Base-by-base conservation (phyloP, 176 grass and related monocot species). In the Carex kokanica region DNA sequence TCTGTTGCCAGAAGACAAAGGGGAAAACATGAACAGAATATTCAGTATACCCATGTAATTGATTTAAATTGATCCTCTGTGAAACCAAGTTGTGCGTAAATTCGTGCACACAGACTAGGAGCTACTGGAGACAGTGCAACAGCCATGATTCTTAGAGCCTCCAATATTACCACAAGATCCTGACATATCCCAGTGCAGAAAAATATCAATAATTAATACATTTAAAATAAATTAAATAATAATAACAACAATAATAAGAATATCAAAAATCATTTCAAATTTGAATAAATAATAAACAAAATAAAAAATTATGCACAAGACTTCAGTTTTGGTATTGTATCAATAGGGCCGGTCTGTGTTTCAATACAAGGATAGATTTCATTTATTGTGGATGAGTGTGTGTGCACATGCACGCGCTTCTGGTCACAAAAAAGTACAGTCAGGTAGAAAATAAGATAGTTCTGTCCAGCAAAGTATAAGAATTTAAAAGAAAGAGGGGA, bases 111-210 rank as follows among this genome's bases (percentile, higher is more conserved):
- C 73, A 98, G 84, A 90, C 95, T 95, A 68, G 95, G 95, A 70
- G 90, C 74, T 43, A 98, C 81, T 23, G 95, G 95, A 90, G 87
- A 91, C 78, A 98, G 18, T 11, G 90, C 86, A 77, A 94, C 89
- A 17, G 92, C 92, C 86, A 95, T 93, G 86, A 98, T 98, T 84
- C 95, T 98, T 91, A 95, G 85, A 61, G 91, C 64, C 82, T 98
- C 95, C 79, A 98, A 78, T 88, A 98, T 94, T 84, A 93, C 85
- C 16, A 95, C 92, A 87, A 98, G 95, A 83, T 98, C 95, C 95
- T 98, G 87, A 86, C 29, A 85, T 47, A 84, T 82, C 20, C n/a
- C 31, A 32, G 89, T 17, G 40, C 73, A 77, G 23, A 31, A 54
- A 77, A 55, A 54, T 77, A 12, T 10, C n/a, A 71, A 43, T 20